Percentiles rank a stretch among this genome's conserved stretches.
phyloP scores from a whole-genome alignment of 805 yeast genomes.

The Myxozyma monticola region DNA sequence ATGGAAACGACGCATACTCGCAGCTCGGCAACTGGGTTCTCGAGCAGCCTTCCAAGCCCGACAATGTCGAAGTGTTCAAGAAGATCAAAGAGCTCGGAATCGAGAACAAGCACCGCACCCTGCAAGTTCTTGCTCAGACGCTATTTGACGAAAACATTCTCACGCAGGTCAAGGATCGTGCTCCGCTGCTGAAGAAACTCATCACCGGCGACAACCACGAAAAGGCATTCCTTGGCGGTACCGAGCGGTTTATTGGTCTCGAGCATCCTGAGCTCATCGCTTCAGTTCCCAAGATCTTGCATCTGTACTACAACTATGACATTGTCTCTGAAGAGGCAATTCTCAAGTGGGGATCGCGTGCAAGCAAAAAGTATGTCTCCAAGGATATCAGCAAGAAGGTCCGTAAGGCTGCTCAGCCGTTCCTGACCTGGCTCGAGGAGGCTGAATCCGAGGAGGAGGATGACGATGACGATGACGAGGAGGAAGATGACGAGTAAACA shows the following conservation, averaged over 20 bases:
- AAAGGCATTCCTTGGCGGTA: conserved; percentile 89
- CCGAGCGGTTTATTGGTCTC: conserved; percentile 88
- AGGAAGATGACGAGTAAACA: conserved; percentile 6
- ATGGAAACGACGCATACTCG: conserved; percentile 52
- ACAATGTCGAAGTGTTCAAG: conserved; percentile 89
- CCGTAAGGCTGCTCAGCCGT: conserved; percentile 94
- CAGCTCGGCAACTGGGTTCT: conserved; percentile 90
- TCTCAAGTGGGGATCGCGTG: conserved; percentile 82
- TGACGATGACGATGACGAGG: conserved; percentile 32
- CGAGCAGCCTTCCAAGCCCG: conserved; percentile 60
- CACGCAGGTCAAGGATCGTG: conserved; percentile 70
- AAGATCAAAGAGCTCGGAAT: conserved; percentile 80
- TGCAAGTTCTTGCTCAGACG: conserved; percentile 89
- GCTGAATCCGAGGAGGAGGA: conserved; percentile 72
- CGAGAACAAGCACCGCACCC: conserved; percentile 67
- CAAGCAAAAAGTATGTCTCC: conserved; percentile 89
- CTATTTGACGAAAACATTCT: conserved; percentile 69
- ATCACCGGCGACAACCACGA: conserved; percentile 65
- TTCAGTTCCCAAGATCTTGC: conserved; percentile 75
- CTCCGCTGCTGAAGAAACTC: conserved; percentile 78
- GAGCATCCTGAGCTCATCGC: conserved; percentile 72
- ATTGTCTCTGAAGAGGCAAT: conserved; percentile 80
- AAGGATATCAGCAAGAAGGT: conserved; percentile 91
- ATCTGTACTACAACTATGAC: conserved; percentile 79
- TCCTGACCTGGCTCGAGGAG: conserved; percentile 89